Evolutionary conservation across 352 stramenopile genomes (phyloP).

Genomic region (Bremia lactucae): DNA sequence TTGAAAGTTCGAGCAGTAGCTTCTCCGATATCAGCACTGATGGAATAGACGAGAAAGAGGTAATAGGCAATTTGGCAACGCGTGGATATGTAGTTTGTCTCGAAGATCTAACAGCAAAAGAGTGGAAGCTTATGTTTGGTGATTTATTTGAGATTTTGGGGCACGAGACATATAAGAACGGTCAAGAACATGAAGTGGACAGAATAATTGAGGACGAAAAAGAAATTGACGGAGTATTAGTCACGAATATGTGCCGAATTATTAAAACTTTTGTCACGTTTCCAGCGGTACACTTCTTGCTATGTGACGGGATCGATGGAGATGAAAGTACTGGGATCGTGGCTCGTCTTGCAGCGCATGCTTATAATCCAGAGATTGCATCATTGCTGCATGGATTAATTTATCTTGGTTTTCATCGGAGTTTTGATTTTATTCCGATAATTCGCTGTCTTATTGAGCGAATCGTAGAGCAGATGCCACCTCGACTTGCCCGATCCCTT

Average conservation of each 20-base stretch:
- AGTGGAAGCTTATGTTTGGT: slow-evolving; percentile 69
- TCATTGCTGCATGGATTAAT: slow-evolving; percentile 54
- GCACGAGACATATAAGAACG: slow-evolving; percentile 4
- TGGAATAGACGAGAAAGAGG: slow-evolving; percentile 17
- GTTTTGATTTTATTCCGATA: slow-evolving; percentile 32
- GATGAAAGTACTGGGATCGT: slow-evolving; percentile 32
- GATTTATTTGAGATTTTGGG: slow-evolving; percentile 51
- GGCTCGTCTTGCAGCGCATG: slow-evolving; percentile 30
- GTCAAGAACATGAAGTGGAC: slow-evolving; percentile 1
- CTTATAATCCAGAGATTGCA: slow-evolving; percentile 55
- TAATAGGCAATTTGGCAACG: slow-evolving; percentile 21
- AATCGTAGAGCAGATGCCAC: slow-evolving; percentile 35
- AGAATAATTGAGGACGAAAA: slow-evolving; percentile 12
- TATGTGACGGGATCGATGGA: slow-evolving; percentile 29
- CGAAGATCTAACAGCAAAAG: slow-evolving; percentile 45
- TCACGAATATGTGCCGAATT: slow-evolving; percentile 59
- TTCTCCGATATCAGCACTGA: slow-evolving; percentile 28
- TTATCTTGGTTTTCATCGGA: slow-evolving; percentile 42
- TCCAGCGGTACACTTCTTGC: slow-evolving; percentile 45
- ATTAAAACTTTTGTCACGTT: slow-evolving; percentile 62
- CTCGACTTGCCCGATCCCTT: slow-evolving; percentile 15
- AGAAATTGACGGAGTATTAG: slow-evolving; percentile 46
- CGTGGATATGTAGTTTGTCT: slow-evolving; percentile 56
- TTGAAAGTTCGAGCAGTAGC: slow-evolving; percentile 33
- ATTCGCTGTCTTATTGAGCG: slow-evolving; percentile 42